Evolutionary conservation across 441 rosid species (phyloP).

Genomic region (Pelargonium citronellum): DNA sequence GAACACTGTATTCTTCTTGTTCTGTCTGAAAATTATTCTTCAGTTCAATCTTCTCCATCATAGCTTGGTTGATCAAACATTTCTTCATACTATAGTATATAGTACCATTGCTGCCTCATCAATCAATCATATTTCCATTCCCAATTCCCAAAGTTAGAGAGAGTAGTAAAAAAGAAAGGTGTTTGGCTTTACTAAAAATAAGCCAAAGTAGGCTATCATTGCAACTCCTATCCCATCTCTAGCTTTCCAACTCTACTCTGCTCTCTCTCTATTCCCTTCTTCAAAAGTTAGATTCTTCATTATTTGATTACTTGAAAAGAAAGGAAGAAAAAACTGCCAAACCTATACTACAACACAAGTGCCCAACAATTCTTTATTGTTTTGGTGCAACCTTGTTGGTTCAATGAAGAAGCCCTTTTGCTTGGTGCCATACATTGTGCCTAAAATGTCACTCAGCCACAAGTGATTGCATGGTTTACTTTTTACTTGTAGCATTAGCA

Average conservation of each 20-base stretch:
- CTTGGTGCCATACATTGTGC: background rate
- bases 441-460: background rate
- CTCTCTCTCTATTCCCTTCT: background rate
- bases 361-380: background rate
- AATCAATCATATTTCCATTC: background rate
- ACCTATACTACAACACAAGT: background rate
- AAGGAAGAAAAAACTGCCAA: background rate
- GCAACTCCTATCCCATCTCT: background rate
- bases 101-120: background rate
- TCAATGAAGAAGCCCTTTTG: background rate
- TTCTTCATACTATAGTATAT: background rate
- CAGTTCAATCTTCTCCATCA: background rate
- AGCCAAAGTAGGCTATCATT: constrained; percentile 1
- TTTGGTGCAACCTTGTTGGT: background rate
- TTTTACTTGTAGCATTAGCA: background rate
- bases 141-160: background rate
- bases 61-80: background rate
- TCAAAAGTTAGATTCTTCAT: background rate
- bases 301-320: background rate
- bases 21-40: background rate
- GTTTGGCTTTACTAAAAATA: background rate
- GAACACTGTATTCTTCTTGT: background rate
- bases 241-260: background rate
- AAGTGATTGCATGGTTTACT: background rate
- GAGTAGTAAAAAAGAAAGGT: background rate